phyloP scores from a whole-genome alignment of 2,329 filamentous ascomycete genomes.

The Colletotrichum sp. region DNA sequence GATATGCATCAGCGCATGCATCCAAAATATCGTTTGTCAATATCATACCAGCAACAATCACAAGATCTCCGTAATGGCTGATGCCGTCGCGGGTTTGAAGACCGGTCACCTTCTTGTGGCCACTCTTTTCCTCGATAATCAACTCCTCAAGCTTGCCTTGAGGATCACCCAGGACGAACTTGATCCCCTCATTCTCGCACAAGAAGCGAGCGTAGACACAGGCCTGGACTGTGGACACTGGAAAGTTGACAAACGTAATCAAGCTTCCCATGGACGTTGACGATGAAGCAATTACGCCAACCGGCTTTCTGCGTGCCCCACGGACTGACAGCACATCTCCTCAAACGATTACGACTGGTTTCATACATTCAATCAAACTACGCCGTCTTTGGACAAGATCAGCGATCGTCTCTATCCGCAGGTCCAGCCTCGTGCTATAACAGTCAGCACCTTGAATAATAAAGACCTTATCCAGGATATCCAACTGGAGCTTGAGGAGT shows the following conservation, averaged over 20 bases:
- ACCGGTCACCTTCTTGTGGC: slow-evolving; percentile 25
- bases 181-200: neutral
- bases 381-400: neutral
- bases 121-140: neutral
- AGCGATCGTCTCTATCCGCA: neutral
- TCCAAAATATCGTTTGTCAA: neutral
- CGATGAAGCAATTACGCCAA: neutral
- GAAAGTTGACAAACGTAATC: no score
- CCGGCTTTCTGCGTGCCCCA: neutral
- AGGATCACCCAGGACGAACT: neutral
- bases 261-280: no score
- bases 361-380: neutral
- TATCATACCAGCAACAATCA: slow-evolving; percentile 26
- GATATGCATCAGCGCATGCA: neutral
- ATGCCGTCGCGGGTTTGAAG: slow-evolving; percentile 31
- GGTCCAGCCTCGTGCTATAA: neutral
- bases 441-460: neutral
- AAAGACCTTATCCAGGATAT: neutral
- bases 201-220: neutral
- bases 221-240: neutral
- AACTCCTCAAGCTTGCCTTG: neutral
- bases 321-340: neutral
- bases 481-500: neutral
- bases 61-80: slow-evolving; percentile 26
- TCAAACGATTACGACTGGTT: neutral